These are phyloP conservation scores for Phytophthora foliorum DNA, from an alignment of 352 stramenopile genomes.

Conservation along the genomic window DNA sequence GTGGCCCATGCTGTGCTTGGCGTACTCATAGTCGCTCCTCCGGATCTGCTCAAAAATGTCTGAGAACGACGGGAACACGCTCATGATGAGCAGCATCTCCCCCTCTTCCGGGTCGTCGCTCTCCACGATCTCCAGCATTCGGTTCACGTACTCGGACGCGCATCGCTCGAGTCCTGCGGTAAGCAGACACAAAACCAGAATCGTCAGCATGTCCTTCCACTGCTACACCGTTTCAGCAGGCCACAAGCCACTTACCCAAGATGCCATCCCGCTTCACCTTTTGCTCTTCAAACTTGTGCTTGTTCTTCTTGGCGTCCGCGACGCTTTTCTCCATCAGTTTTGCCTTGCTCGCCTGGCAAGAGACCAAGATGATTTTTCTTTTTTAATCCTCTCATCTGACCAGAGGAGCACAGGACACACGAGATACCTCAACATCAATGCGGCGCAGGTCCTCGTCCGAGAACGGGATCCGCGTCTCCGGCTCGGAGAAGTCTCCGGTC, in stretches of 20 bases:
- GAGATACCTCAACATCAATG: conserved; percentile 77
- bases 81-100: conserved; percentile 85
- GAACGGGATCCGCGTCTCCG: conserved; percentile 90
- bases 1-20: conserved; percentile 88
- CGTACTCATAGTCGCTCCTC: conserved; percentile 80
- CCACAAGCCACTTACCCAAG: conserved; percentile 56
- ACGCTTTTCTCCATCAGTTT: conserved; percentile 75
- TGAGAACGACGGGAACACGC: conserved; percentile 89
- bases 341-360: conserved; percentile 67
- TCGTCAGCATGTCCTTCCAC: conserved; percentile 7
- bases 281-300: conserved; percentile 80
- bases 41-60: conserved; percentile 90
- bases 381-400: conserved; percentile 39
- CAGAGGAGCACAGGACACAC: conserved; percentile 32
- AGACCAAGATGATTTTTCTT: conserved; percentile 41
- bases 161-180: conserved; percentile 79
- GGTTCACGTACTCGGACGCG: conserved; percentile 86
- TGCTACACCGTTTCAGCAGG: background rate
- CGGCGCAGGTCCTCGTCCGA: conserved; percentile 80
- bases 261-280: conserved; percentile 87
- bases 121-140: conserved; percentile 90
- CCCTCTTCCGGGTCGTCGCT: conserved; percentile 81
- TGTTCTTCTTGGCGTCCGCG: conserved; percentile 79
- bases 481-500: conserved; percentile 91
- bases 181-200: background rate